Percentiles rank a stretch among this genome's conserved stretches.
Conservation (phyloP, 2,329 filamentous ascomycete species). For the Lachnellula subtilissima region DNA sequence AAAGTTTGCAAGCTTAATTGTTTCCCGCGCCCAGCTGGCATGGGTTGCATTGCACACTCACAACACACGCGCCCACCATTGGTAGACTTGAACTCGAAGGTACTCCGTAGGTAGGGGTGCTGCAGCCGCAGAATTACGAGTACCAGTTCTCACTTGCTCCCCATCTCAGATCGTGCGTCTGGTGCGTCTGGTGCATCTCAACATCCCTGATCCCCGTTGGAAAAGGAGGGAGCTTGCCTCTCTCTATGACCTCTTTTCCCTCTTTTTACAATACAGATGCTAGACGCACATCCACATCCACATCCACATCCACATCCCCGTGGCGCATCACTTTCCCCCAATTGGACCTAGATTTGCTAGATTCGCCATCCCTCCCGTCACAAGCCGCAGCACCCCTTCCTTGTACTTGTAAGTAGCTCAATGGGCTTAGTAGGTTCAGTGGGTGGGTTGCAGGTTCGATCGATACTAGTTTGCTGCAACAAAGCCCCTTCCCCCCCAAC, state of each 20-base stretch:
- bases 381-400: conserved; percentile 5
- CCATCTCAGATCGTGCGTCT: conserved; percentile 24
- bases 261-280: conserved; percentile 17
- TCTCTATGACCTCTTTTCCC: conserved; percentile 28
- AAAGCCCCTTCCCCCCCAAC: conserved; percentile 4
- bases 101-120: background rate
- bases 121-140: background rate
- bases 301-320: conserved; percentile 15
- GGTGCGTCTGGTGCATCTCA: conserved; percentile 27
- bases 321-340: background rate
- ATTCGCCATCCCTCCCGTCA: conserved; percentile 10
- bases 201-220: conserved; percentile 25
- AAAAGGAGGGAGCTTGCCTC: background rate
- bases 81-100: too few relatives aligned
- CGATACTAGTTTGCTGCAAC: conserved; percentile 19
- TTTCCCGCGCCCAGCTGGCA: conserved; percentile 11
- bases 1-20: conserved; percentile 6
- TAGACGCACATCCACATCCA: conserved; percentile 13
- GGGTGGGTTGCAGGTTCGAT: conserved; percentile 18
- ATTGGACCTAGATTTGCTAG: background rate
- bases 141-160: background rate
- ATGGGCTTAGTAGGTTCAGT: background rate
- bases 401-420: conserved; percentile 1
- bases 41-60: too few relatives aligned
- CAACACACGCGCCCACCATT: too few relatives aligned